Conservation (phyloP, 2,329 filamentous ascomycete genomes). For the Cordyceps fumosorosea region DNA sequence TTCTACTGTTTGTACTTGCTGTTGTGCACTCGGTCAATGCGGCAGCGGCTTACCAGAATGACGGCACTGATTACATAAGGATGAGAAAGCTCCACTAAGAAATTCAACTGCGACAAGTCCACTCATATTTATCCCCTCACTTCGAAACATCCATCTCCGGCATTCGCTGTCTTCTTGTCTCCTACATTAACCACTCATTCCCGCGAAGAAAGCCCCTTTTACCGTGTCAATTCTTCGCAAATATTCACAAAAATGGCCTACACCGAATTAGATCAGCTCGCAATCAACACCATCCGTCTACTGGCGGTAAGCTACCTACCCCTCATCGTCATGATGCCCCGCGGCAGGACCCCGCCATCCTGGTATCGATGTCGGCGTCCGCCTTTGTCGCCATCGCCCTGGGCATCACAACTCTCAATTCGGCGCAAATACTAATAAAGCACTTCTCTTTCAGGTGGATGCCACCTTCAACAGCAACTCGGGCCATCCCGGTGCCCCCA, state of each 20-base stretch:
- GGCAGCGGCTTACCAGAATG: too few species aligned
- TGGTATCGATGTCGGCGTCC: conserved; percentile 12
- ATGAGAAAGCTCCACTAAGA: not conserved
- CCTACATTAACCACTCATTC: not conserved
- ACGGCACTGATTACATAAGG: too few species aligned
- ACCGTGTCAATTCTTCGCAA: not conserved
- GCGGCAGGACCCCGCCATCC: not conserved
- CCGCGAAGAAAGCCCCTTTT: not conserved
- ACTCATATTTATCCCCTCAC: not conserved
- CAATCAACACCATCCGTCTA: conserved; percentile 96
- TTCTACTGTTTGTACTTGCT: too few species aligned
- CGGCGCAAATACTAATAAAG: conserved; percentile 18
- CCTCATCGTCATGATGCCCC: conserved; percentile 14
- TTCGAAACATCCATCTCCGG: not conserved
- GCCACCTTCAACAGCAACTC: conserved; percentile 94
- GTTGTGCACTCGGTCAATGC: too few species aligned
- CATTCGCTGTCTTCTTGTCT: not conserved
- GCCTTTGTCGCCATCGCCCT: not conserved
- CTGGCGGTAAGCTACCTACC: conserved; percentile 68
- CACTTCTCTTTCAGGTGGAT: conserved; percentile 66
- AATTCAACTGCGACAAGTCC: not conserved
- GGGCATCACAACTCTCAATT: not conserved
- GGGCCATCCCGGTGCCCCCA: conserved; percentile 96
- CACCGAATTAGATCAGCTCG: conserved; percentile 78
- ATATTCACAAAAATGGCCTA: conserved; percentile 67